Base-by-base conservation (phyloP, 1,284 basidiomycete species). In the Sanghuangporus weigelae region DNA sequence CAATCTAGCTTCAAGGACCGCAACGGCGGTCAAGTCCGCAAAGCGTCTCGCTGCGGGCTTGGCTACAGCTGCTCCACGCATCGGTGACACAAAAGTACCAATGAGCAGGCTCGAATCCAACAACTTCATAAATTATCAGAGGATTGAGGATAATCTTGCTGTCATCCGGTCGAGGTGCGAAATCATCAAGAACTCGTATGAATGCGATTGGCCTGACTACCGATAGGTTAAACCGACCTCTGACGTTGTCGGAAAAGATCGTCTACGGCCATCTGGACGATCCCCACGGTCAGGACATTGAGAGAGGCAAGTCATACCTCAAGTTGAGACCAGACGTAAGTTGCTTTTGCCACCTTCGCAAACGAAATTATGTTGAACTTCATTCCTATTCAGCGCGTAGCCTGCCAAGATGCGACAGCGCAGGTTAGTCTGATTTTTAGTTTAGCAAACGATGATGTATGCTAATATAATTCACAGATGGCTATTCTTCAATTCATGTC, bases 401-500 rank as follows among this genome's bases (percentile, higher is more conserved):
- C 97, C 63, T 99, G 96, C 83, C 97, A 99, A 83, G 97, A 99
- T 86, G 95, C 95, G 68, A 97, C 95, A 61, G 95, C 95, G 62
- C 92, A 94, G 80, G 80, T 80, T 59, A 63, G 76, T 72, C 51
- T 50, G 11, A 40, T 11, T 44, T 26, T 44, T 51, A 39, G 12
- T 26, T 23, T 23, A 14, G 26, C 31, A 54, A 46, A 23, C 21
- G 44, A 35, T 35, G 5, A 48, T 36, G 21, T 40, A 83, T 84
- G 63, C 57, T 71, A 65, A 64, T 14, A 46, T 23, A 51, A 56
- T 66, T 23, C 60, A 23, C 78, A 98, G 90, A 99, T 99, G 97
- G 97, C 97, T 46, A 86, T 99, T 67, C 86, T 99, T 70, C 96
- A 99, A 83, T 99, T 99, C 87, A 99, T 99, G 97, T 98, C 96